Percentiles rank a stretch among this genome's conserved stretches.
Evolutionary conservation across 177 flowering plant species (phyloP).

Genomic region (Vitis hybrid): DNA sequence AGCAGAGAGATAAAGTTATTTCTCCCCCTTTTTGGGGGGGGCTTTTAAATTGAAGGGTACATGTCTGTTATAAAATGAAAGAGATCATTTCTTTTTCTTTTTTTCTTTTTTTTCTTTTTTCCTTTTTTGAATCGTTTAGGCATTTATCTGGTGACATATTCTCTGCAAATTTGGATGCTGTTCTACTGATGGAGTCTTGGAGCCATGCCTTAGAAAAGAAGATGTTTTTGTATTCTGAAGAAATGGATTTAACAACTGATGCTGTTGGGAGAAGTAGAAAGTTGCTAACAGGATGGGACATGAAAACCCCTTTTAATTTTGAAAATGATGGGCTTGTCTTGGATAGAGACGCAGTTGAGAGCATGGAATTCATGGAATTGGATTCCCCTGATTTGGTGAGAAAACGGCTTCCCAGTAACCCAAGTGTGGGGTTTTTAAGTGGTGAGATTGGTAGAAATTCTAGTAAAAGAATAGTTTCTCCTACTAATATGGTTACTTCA

Average conservation of each 20-base stretch:
- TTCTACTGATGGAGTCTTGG: background rate
- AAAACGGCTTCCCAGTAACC: slow-evolving; percentile 9
- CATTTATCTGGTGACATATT: too few relatives aligned
- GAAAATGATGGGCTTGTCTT: slow-evolving; percentile 14
- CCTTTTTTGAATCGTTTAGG: background rate
- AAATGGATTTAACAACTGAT: slow-evolving; percentile 24
- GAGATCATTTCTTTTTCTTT: background rate
- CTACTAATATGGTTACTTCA: slow-evolving; percentile 16
- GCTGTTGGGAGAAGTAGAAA: slow-evolving; percentile 23
- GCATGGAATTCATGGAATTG: slow-evolving; percentile 25
- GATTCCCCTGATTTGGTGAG: slow-evolving; percentile 21
- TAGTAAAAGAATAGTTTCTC: slow-evolving; percentile 18
- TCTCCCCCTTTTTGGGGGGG: too few relatives aligned
- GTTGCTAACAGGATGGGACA: slow-evolving; percentile 23
- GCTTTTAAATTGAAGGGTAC: too few relatives aligned
- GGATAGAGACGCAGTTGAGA: slow-evolving; percentile 19
- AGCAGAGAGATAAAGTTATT: too few relatives aligned
- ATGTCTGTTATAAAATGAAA: too few relatives aligned
- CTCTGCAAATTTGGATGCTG: background rate
- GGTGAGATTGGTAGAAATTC: slow-evolving; percentile 19
- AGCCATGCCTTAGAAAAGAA: slow-evolving; percentile 35
- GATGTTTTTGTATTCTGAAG: slow-evolving; percentile 31
- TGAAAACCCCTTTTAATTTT: slow-evolving; percentile 24
- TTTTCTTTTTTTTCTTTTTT: background rate
- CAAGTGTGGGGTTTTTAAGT: slow-evolving; percentile 16